Evolutionary conservation across 2,329 filamentous ascomycete species (phyloP).

Genomic region (Lachnellula willkommii): DNA sequence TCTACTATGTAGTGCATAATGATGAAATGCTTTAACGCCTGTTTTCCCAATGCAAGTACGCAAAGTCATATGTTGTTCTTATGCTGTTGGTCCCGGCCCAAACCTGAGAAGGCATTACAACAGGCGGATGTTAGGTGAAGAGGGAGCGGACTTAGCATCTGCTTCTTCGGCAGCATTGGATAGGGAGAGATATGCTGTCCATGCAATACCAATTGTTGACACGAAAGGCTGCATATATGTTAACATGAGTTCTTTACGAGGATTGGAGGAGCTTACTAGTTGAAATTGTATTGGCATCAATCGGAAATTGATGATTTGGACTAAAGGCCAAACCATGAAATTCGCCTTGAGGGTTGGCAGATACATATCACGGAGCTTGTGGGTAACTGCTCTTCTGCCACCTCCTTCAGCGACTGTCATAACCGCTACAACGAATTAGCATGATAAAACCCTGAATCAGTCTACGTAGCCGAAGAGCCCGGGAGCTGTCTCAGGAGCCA

Average conservation of each 20-base stretch:
- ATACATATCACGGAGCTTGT: constrained; percentile 92
- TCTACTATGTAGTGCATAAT: neutral
- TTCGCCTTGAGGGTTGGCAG: constrained; percentile 92
- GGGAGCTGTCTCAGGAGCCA: too few species aligned
- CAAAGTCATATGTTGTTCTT: neutral
- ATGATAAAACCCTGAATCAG: neutral
- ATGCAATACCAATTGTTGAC: constrained; percentile 90
- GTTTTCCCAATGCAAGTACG: constrained; percentile 3
- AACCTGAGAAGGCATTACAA: constrained; percentile 23
- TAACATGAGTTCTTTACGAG: constrained; percentile 1
- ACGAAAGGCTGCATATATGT: constrained; percentile 70
- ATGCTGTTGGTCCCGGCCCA: constrained; percentile 12
- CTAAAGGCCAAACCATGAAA: constrained; percentile 88
- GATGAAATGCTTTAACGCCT: constrained; percentile 1
- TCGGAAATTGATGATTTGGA: constrained; percentile 95
- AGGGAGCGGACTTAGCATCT: constrained; percentile 29
- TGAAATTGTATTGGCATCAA: constrained; percentile 94
- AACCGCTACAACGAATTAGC: constrained; percentile 47
- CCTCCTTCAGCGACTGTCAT: constrained; percentile 97
- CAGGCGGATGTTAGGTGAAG: constrained; percentile 31
- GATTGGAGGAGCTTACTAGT: constrained; percentile 60
- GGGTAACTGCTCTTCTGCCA: constrained; percentile 67
- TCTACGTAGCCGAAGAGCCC: too few species aligned
- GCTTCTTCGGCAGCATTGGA: constrained; percentile 71
- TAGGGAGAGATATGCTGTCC: constrained; percentile 94